phyloP scores from a whole-genome alignment of 1,139 yeast species.

The Suhomyces maxii region DNA sequence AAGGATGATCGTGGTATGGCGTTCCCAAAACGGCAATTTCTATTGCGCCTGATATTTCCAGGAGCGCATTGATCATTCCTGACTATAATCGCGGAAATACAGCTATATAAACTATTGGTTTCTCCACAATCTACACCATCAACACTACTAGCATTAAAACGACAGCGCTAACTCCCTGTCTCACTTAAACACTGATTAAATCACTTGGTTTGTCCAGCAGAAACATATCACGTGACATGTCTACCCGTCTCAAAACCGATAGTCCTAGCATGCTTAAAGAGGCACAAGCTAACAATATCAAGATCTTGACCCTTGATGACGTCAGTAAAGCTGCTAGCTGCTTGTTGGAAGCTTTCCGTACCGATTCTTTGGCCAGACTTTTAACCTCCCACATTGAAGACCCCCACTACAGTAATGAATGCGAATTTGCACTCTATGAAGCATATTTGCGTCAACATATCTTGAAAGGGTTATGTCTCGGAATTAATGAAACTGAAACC shows the following conservation, averaged over 20 bases:
- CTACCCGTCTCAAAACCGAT: background rate
- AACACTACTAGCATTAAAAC: too few relatives aligned
- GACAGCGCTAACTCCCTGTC: too few relatives aligned
- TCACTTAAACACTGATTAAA: too few relatives aligned
- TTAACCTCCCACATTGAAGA: slow-evolving; percentile 46
- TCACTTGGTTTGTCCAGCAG: background rate
- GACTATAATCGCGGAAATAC: background rate
- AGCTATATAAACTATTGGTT: background rate
- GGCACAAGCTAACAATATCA: slow-evolving; percentile 17
- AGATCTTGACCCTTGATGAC: slow-evolving; percentile 41
- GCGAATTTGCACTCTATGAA: slow-evolving; percentile 53
- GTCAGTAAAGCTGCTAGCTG: slow-evolving; percentile 56
- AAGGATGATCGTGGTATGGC: too few relatives aligned
- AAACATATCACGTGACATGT: background rate
- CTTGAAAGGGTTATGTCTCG: slow-evolving; percentile 55
- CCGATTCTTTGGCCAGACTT: slow-evolving; percentile 53
- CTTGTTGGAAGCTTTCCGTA: slow-evolving; percentile 50
- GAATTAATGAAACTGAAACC: slow-evolving; percentile 42
- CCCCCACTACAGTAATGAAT: slow-evolving; percentile 33
- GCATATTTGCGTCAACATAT: slow-evolving; percentile 60
- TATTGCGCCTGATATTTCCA: background rate
- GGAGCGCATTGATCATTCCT: background rate
- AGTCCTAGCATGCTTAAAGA: slow-evolving; percentile 1
- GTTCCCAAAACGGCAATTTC: background rate
- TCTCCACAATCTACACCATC: background rate